phyloP scores from a whole-genome alignment of 2,329 filamentous ascomycete genomes.

The Fusarium zealandicum region DNA sequence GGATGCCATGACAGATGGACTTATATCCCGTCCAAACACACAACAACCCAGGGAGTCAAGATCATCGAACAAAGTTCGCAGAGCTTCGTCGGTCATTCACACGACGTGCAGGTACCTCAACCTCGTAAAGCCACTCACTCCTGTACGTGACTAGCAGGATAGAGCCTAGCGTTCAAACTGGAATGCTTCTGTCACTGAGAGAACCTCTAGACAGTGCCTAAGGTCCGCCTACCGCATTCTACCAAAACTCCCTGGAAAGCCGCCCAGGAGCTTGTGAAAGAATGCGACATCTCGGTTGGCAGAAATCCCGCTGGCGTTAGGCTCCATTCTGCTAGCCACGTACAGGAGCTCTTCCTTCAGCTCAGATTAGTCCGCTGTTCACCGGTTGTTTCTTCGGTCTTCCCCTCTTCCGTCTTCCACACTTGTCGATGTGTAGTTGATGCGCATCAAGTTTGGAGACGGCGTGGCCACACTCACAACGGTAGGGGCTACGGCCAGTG shows the following conservation, averaged over 20 bases:
- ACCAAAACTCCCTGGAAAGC: no score
- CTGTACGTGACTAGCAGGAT: background rate
- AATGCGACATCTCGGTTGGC: no score
- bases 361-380: background rate
- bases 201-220: no score
- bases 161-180: no score
- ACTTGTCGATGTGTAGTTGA: background rate
- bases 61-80: background rate
- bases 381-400: background rate
- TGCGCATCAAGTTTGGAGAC: fast-evolving
- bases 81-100: background rate
- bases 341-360: background rate
- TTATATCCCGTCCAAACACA: slow-evolving; percentile 9
- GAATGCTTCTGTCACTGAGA: no score
- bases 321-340: no score
- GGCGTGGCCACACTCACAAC: background rate
- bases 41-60: slow-evolving; percentile 6
- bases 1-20: slow-evolving; percentile 8
- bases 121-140: background rate
- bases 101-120: background rate
- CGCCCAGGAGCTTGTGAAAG: no score
- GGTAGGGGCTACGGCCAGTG: fast-evolving
- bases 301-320: no score
- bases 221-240: no score
- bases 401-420: background rate